phyloP scores from a whole-genome alignment of 2,329 filamentous ascomycete species.

The Hysterium pulicare region DNA sequence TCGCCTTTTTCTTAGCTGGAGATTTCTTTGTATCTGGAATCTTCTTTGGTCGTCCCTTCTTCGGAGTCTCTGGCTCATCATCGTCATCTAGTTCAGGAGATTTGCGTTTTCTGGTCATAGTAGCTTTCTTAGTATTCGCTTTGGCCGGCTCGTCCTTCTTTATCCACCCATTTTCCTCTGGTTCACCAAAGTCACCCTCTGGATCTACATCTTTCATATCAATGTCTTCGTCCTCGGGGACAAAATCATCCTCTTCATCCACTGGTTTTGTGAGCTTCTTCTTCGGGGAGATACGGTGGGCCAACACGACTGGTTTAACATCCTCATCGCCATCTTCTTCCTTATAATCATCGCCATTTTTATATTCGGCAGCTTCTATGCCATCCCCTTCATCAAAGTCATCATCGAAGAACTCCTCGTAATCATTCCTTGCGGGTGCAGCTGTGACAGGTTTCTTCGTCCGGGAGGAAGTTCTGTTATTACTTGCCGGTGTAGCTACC shows the following conservation, averaged over 20 bases:
- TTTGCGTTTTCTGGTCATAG: conserved; percentile 53
- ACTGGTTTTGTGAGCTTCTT: conserved; percentile 40
- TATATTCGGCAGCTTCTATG: conserved; percentile 73
- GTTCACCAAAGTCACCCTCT: conserved; percentile 45
- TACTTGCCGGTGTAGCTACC: conserved; percentile 32
- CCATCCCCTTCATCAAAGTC: conserved; percentile 66
- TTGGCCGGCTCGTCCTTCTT: conserved; percentile 40
- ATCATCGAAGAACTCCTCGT: conserved; percentile 48
- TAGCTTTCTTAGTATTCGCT: conserved; percentile 26
- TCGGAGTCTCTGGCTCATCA: conserved; percentile 55
- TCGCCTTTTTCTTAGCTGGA: conserved; percentile 53
- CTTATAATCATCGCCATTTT: conserved; percentile 66
- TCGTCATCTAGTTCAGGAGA: conserved; percentile 52
- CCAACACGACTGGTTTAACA: conserved; percentile 24
- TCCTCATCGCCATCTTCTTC: conserved; percentile 43
- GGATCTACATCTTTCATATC: conserved; percentile 52
- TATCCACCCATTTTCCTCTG: conserved; percentile 42
- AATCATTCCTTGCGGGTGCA: conserved; percentile 58
- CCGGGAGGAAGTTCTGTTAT: conserved; percentile 35
- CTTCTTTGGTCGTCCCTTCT: conserved; percentile 50
- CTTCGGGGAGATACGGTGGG: conserved; percentile 36
- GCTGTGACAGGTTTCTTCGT: conserved; percentile 43
- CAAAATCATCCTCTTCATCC: conserved; percentile 40
- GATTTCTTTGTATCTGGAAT: conserved; percentile 42
- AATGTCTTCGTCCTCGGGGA: conserved; percentile 46